A percentile compares a stretch with the other conserved stretches of the same genome.
phyloP scores from a whole-genome alignment of 2,329 filamentous ascomycete species.

The Diaporthe caulivora region DNA sequence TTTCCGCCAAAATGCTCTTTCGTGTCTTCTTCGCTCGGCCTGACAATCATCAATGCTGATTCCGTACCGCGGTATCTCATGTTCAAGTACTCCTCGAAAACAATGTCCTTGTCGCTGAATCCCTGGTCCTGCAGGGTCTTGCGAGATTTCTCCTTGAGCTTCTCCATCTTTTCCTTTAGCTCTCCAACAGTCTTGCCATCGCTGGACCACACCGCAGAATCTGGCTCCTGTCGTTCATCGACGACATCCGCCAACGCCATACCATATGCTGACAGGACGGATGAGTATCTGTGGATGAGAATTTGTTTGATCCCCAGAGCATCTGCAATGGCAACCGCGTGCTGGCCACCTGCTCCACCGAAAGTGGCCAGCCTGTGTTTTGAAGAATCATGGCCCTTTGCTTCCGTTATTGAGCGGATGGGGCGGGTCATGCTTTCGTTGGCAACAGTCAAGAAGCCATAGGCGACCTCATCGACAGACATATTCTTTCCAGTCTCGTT shows the following conservation, averaged over 20 bases:
- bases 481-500: slow-evolving; percentile 78
- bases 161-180: slow-evolving; percentile 80
- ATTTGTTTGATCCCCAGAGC: slow-evolving; percentile 88
- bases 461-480: slow-evolving; percentile 86
- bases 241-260: slow-evolving; percentile 96
- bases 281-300: slow-evolving; percentile 87
- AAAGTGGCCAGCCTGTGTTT: slow-evolving; percentile 93
- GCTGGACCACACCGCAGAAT: slow-evolving; percentile 73
- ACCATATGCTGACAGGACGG: slow-evolving; percentile 89
- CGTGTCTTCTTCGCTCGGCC: slow-evolving; percentile 74
- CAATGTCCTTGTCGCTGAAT: slow-evolving; percentile 79
- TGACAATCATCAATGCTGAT: slow-evolving; percentile 89
- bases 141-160: slow-evolving; percentile 81
- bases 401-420: slow-evolving; percentile 90
- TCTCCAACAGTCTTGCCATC: slow-evolving; percentile 69
- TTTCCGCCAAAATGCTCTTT: slow-evolving; percentile 71
- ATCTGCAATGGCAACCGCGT: slow-evolving; percentile 90
- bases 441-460: slow-evolving; percentile 89
- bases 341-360: slow-evolving; percentile 90
- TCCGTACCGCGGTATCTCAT: slow-evolving; percentile 94
- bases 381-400: slow-evolving; percentile 90
- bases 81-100: slow-evolving; percentile 93
- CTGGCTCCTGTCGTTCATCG: slow-evolving; percentile 87
- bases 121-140: slow-evolving; percentile 80
- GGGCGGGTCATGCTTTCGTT: slow-evolving; percentile 94